A percentile compares a stretch with the other conserved stretches of the same genome.
Conservation (phyloP, 257 asterid genomes). For the Osmanthus fragrans region DNA sequence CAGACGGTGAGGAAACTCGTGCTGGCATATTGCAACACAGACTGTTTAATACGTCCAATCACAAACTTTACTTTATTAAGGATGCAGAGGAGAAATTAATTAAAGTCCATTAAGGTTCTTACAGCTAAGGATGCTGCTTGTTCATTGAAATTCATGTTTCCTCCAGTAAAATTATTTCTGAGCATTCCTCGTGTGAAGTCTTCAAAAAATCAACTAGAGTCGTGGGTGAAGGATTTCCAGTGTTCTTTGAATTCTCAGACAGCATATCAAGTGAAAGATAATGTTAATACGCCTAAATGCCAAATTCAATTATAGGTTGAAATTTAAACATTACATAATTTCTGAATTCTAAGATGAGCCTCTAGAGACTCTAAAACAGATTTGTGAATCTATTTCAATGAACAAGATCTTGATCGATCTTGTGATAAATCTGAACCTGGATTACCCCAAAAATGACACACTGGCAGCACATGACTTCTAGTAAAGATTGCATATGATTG, state of each 20-base stretch:
- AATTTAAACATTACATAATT: constrained; percentile 15
- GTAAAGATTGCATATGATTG: background rate
- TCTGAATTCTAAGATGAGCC: background rate
- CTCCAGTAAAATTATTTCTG: constrained; percentile 66
- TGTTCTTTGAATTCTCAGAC: constrained; percentile 88
- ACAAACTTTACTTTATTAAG: background rate
- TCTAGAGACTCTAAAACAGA: background rate
- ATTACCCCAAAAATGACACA: background rate
- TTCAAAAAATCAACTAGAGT: constrained; percentile 57
- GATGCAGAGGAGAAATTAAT: background rate
- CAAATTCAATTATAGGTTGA: constrained; percentile 11
- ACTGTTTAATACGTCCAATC: background rate
- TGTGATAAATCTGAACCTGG: background rate
- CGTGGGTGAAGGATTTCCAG: constrained; percentile 73
- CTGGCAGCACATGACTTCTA: background rate
- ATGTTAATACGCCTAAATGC: constrained; percentile 5
- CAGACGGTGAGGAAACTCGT: background rate
- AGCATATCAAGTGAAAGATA: constrained; percentile 40
- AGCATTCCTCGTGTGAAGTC: constrained; percentile 40
- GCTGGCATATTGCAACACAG: background rate
- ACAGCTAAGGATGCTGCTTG: constrained; percentile 73
- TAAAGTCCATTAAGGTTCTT: constrained; percentile 25
- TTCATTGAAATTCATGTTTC: constrained; percentile 83
- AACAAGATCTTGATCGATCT: constrained; percentile 1
- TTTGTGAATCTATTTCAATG: background rate